Conservation (phyloP, 2,329 filamentous ascomycete genomes). For the Calonectria pseudoturangicola region DNA sequence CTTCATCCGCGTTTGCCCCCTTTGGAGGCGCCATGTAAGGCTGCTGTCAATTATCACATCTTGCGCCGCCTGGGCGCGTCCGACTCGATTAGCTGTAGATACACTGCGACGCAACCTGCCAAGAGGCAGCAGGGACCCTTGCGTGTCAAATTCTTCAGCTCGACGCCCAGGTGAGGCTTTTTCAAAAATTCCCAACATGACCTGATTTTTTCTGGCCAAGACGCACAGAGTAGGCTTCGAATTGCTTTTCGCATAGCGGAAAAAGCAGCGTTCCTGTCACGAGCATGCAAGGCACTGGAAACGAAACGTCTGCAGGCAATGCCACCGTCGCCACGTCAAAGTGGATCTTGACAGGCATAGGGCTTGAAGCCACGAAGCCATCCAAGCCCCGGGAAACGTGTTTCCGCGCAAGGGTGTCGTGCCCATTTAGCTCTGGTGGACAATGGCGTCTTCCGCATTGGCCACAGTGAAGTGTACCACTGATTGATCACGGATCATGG, state of each 20-base stretch:
- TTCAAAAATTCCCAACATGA: slow-evolving; percentile 3
- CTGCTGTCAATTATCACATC: slow-evolving; percentile 10
- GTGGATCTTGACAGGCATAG: slow-evolving; percentile 1
- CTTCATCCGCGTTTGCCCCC: slow-evolving; percentile 1
- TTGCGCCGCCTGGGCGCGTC: slow-evolving; percentile 12
- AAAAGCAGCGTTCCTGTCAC: slow-evolving; percentile 24
- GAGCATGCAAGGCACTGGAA: slow-evolving; percentile 20
- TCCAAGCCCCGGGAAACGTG: neutral
- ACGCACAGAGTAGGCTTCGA: neutral
- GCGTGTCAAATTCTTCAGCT: slow-evolving; percentile 7
- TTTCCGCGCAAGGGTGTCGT: neutral
- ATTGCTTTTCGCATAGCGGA: slow-evolving; percentile 17
- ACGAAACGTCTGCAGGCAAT: slow-evolving; percentile 18
- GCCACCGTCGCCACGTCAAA: slow-evolving; percentile 3
- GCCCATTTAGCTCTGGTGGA: neutral
- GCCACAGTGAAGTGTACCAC: neutral
- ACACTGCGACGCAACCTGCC: slow-evolving; percentile 16
- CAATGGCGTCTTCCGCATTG: slow-evolving; percentile 10
- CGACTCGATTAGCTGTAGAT: slow-evolving; percentile 8
- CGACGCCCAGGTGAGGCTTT: slow-evolving; percentile 3
- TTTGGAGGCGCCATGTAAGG: slow-evolving; percentile 5
- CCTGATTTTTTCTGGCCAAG: neutral
- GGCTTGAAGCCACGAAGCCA: slow-evolving; percentile 15
- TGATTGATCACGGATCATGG: neutral
- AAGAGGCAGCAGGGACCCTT: slow-evolving; percentile 1